Base-by-base conservation (phyloP, 1,139 yeast species). In the Yamadazyma atmosphaerica region DNA sequence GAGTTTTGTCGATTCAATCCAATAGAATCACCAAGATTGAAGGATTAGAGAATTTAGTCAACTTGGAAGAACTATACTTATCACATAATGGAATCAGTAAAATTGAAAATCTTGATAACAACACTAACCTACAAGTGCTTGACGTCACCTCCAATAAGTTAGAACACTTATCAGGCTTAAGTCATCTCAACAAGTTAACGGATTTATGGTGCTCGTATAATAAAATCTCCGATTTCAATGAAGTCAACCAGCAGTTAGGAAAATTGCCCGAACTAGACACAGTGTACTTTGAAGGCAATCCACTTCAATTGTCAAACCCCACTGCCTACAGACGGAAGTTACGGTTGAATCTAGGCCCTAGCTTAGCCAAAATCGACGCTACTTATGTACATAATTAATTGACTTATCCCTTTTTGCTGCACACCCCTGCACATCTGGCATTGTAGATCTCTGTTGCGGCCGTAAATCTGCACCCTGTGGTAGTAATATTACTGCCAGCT, bases 121-220 rank as follows among this genome's bases (percentile, higher is more conserved):
- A 86, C 53, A 49, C 50, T 13, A 85, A 86, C 37, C 71, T 94
- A 38, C 79, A 75, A 21, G 86, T 86, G 0, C 61, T 94, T 42
- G 99, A 94, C 57, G 74, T 94, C 15, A 84, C 97, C 0, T 77
- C 86, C 2, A 94, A 94, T 56, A 70, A 70, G 43, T 71, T 94
- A 26, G 55, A 72, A 4, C 72, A 74, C 37, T 64, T 94, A 37
- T 83, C 79, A 41, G 83, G 84, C 46, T 54, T 94, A 39, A 64
- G 71, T 2, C 95, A 86, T 52, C 72, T 92, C 46, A 60, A 52
- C 0, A 60, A 83, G 25, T 70, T 94, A 46, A 89, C 96, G 8
- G 99, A 94, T 60, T 70, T 94, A 38, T 94, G 98, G 98, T 89
- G 95, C 23, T 86, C 96, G 0, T 79, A 80, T 50, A 94, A 92